Evolutionary conservation across 2,329 filamentous ascomycete species (phyloP).

Genomic region (Colletotrichum tamarilloi): DNA sequence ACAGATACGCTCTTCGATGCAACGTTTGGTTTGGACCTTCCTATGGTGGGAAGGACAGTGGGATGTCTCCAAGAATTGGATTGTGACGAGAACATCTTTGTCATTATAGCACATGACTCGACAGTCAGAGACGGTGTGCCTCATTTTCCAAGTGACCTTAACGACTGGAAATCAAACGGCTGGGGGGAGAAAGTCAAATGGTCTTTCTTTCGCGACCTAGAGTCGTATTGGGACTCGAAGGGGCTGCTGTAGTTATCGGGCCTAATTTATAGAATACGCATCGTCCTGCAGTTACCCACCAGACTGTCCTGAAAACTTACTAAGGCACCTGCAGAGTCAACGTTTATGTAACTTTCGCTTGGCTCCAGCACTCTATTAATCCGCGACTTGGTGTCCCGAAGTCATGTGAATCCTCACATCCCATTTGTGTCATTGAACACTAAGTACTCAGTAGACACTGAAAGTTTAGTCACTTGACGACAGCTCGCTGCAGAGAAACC

Average conservation of each 20-base stretch:
- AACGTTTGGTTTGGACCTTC: constrained; percentile 39
- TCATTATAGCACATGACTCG: constrained; percentile 41
- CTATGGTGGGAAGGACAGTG: constrained; percentile 36
- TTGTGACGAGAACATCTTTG: constrained; percentile 39
- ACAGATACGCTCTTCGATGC: constrained; percentile 40
- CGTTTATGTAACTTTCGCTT: not conserved
- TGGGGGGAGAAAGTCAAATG: constrained; percentile 39
- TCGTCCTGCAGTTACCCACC: not conserved
- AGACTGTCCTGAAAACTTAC: not conserved
- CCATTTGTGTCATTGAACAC: too few relatives aligned
- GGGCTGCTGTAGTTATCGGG: not conserved
- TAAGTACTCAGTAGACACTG: too few relatives aligned
- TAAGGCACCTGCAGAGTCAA: not conserved
- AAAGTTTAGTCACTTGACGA: not conserved
- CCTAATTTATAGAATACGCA: not conserved
- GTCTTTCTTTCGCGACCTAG: constrained; percentile 39
- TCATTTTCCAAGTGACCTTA: constrained; percentile 39
- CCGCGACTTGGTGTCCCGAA: not conserved
- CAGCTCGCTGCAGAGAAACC: not conserved
- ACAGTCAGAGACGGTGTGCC: constrained; percentile 36
- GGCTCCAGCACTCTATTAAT: not conserved
- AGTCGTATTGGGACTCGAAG: constrained; percentile 20
- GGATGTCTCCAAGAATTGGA: constrained; percentile 38
- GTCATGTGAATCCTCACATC: not conserved
- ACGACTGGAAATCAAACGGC: constrained; percentile 39